Conservation (phyloP, 2,329 filamentous ascomycete genomes). For the Cercospora sp. region DNA sequence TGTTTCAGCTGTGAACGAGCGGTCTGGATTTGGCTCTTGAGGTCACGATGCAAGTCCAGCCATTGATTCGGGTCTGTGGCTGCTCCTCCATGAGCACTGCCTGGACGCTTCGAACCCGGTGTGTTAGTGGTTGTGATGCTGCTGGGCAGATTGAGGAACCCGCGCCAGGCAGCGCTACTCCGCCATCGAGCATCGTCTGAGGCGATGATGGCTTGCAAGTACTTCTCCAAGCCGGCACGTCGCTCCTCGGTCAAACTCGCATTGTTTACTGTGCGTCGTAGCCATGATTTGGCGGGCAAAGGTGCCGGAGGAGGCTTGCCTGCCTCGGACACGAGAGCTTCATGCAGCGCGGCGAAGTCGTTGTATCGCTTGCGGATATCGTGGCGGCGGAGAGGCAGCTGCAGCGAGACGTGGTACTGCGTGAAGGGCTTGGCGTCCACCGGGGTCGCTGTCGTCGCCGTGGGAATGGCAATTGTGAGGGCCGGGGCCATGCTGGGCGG, state of each 20-base stretch:
- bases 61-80: constrained; percentile 60
- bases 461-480: constrained; percentile 50
- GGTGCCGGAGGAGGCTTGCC: constrained; percentile 65
- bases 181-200: constrained; percentile 75
- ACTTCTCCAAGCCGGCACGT: constrained; percentile 67
- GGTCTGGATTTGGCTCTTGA: constrained; percentile 70
- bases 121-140: constrained; percentile 42
- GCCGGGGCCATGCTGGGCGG: constrained; percentile 44
- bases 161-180: constrained; percentile 68
- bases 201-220: constrained; percentile 70
- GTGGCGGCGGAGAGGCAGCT: constrained; percentile 72
- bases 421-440: constrained; percentile 66
- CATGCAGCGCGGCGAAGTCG: constrained; percentile 70
- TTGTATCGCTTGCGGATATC: constrained; percentile 80
- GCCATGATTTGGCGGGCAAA: constrained; percentile 74
- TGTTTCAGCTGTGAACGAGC: constrained; percentile 65
- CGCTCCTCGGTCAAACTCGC: constrained; percentile 69
- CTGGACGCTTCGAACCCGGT: constrained; percentile 16
- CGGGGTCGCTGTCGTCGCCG: constrained; percentile 51
- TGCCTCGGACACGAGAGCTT: constrained; percentile 59
- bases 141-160: constrained; percentile 70
- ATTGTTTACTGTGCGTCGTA: constrained; percentile 69
- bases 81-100: constrained; percentile 36
- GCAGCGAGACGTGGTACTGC: constrained; percentile 74
- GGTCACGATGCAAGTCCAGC: constrained; percentile 72